phyloP scores from a whole-genome alignment of 2,329 filamentous ascomycete species.

The Trichocomaceae sp. region DNA sequence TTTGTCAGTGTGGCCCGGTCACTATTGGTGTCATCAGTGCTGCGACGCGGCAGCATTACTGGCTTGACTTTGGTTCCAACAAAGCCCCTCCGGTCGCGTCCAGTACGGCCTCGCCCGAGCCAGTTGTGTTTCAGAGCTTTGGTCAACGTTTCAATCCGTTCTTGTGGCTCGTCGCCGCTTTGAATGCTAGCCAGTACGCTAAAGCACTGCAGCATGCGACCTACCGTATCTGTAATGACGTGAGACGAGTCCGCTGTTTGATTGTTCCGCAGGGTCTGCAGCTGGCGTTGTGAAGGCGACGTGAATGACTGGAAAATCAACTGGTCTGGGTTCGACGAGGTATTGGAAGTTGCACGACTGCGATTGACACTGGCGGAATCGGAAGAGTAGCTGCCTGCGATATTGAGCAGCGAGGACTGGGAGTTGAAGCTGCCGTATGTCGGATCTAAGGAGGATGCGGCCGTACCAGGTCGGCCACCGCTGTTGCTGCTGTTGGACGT shows the following conservation, averaged over 20 bases:
- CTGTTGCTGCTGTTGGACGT: conserved; percentile 39
- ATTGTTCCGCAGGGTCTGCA: conserved; percentile 27
- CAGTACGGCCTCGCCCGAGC: conserved; percentile 83
- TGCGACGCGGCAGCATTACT: conserved; percentile 8
- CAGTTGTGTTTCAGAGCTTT: conserved; percentile 93
- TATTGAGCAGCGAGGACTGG: conserved; percentile 69
- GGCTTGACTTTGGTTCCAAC: conserved; percentile 59
- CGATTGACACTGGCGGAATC: conserved; percentile 52
- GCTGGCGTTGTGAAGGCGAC: conserved; percentile 31
- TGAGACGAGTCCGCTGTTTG: conserved; percentile 43
- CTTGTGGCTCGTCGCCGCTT: conserved; percentile 64
- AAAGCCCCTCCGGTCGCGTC: conserved; percentile 80
- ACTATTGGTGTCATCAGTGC: conserved; percentile 20
- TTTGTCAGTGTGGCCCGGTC: conserved; percentile 12
- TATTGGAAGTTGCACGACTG: conserved; percentile 79
- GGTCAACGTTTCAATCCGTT: conserved; percentile 74
- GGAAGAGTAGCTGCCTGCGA: conserved; percentile 49
- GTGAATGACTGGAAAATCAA: conserved; percentile 38
- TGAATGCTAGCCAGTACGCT: conserved; percentile 77
- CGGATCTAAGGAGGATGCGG: conserved; percentile 65
- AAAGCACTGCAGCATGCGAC: conserved; percentile 92
- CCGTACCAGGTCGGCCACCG: conserved; percentile 60
- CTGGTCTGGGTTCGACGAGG: conserved; percentile 50
- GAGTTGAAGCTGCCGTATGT: conserved; percentile 73
- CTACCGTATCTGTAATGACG: conserved; percentile 91